These are phyloP conservation scores for Jaminaea rosea DNA, from an alignment of 1,284 basidiomycete species.

Conservation along the genomic window DNA sequence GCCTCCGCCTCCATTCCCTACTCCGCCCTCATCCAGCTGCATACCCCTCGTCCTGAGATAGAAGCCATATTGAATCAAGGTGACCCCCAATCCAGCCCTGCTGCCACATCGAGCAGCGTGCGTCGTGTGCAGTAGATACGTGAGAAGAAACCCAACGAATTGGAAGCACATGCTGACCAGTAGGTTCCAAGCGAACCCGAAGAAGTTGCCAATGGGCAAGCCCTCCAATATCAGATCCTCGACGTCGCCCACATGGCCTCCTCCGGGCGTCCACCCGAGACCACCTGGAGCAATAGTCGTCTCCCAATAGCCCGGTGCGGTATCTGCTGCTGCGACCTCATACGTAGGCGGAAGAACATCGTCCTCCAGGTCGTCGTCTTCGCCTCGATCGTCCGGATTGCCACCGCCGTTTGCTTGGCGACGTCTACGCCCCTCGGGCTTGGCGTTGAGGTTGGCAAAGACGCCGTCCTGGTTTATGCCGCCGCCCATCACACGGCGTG, in stretches of 20 bases:
- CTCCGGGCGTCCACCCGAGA: constrained; percentile 43
- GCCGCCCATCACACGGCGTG: constrained; percentile 53
- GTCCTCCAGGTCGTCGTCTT: constrained; percentile 51
- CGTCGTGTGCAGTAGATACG: constrained; percentile 53
- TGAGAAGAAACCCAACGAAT: constrained; percentile 60
- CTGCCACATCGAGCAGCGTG: constrained; percentile 92
- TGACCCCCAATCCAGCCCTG: constrained; percentile 84
- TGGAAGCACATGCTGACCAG: constrained; percentile 92
- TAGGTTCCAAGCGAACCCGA: constrained; percentile 68
- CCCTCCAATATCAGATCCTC: constrained; percentile 56
- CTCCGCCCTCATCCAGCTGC: constrained; percentile 42
- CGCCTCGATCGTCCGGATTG: constrained; percentile 51
- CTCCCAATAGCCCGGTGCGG: constrained; percentile 94
- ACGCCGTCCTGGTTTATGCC: constrained; percentile 86
- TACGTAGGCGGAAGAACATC: constrained; percentile 63
- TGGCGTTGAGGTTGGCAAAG: constrained; percentile 88
- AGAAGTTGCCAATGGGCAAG: constrained; percentile 56
- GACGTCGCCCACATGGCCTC: constrained; percentile 34
- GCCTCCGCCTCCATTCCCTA: constrained; percentile 8
- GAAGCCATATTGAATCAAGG: constrained; percentile 76
- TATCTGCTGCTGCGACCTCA: constrained; percentile 74
- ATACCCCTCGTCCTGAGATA: constrained; percentile 58
- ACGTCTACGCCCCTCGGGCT: constrained; percentile 56
- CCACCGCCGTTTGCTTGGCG: constrained; percentile 4
- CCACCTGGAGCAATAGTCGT: constrained; percentile 63